Evolutionary conservation across 2,329 filamentous ascomycete species (phyloP).

Genomic region (Exophiala viscosa): DNA sequence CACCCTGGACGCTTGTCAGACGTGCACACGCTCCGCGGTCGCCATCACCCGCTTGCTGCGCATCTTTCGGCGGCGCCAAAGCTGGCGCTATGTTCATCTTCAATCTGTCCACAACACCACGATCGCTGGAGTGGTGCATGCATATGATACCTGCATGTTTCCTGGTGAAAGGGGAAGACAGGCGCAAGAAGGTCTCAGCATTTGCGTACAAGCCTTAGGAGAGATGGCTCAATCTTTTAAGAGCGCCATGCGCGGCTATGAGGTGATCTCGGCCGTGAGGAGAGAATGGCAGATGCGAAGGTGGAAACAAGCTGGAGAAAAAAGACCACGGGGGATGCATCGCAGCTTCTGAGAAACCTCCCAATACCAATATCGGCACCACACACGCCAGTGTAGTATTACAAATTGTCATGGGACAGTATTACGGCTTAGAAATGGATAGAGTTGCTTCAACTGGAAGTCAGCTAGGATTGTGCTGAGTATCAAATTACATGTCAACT

Average conservation of each 20-base stretch:
- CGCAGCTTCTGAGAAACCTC: no score
- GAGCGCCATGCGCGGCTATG: conserved; percentile 14
- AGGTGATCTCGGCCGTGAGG: conserved; percentile 13
- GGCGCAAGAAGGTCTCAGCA: conserved; percentile 39
- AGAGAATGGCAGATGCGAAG: conserved; percentile 5
- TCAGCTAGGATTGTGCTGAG: no score
- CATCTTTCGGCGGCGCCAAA: background rate
- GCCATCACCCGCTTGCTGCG: conserved; percentile 1
- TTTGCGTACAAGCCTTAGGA: conserved; percentile 18
- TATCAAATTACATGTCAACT: no score
- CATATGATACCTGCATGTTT: conserved; percentile 3
- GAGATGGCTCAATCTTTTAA: conserved; percentile 23
- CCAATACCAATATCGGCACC: no score
- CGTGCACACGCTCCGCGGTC: conserved; percentile 4
- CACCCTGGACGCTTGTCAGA: background rate
- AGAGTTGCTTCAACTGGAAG: no score
- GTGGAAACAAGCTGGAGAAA: no score
- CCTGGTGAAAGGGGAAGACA: conserved; percentile 30
- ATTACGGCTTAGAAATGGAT: no score
- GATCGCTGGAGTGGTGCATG: conserved; percentile 9
- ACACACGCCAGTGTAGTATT: no score
- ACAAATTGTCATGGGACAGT: no score
- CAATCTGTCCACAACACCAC: conserved; percentile 2
- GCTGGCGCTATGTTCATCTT: conserved; percentile 2
- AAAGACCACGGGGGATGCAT: no score